Percentiles rank a stretch among this genome's conserved stretches.
phyloP scores from a whole-genome alignment of 2,329 filamentous ascomycete species.

The Monilinia polystroma region DNA sequence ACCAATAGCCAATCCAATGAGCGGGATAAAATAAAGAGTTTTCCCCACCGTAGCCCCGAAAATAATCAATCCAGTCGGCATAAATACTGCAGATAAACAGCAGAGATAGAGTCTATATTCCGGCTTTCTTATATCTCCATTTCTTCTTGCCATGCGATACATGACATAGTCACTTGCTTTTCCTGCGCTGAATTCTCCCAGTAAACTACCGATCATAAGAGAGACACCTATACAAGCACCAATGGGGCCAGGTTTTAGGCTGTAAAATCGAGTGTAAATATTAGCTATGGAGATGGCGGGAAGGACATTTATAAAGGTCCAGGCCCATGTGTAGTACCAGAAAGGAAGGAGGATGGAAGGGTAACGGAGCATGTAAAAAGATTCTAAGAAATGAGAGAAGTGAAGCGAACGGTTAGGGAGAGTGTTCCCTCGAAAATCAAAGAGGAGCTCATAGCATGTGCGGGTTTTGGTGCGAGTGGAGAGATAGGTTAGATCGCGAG shows the following conservation, averaged over 20 bases:
- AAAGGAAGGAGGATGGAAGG: slow-evolving; percentile 36
- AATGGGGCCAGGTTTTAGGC: slow-evolving; percentile 33
- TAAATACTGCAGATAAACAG: slow-evolving; percentile 34
- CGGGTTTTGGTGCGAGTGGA: slow-evolving; percentile 31
- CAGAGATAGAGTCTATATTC: slow-evolving; percentile 37
- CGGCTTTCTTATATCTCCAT: slow-evolving; percentile 33
- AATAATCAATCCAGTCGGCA: slow-evolving; percentile 36
- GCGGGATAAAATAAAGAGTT: slow-evolving; percentile 29
- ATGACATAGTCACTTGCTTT: slow-evolving; percentile 33
- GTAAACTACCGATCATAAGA: slow-evolving; percentile 33
- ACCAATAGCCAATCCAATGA: slow-evolving; percentile 35
- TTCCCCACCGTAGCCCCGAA: slow-evolving; percentile 36
- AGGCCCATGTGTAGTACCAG: slow-evolving; percentile 37
- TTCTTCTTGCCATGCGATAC: slow-evolving; percentile 28
- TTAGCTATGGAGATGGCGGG: slow-evolving; percentile 35
- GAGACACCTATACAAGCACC: slow-evolving; percentile 35
- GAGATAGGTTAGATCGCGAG: slow-evolving; percentile 34
- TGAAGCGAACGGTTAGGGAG: slow-evolving; percentile 35
- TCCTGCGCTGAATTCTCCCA: slow-evolving; percentile 37
- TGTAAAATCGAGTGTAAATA: slow-evolving; percentile 36
- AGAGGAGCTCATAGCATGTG: slow-evolving; percentile 35
- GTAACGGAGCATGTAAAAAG: slow-evolving; percentile 37
- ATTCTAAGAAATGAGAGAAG: slow-evolving; percentile 35
- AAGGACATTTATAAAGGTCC: slow-evolving; percentile 38
- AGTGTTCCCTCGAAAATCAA: slow-evolving; percentile 32